These are phyloP conservation scores for Cucurbita moschata DNA, from an alignment of 306 rosid species.

Conservation along the genomic window DNA sequence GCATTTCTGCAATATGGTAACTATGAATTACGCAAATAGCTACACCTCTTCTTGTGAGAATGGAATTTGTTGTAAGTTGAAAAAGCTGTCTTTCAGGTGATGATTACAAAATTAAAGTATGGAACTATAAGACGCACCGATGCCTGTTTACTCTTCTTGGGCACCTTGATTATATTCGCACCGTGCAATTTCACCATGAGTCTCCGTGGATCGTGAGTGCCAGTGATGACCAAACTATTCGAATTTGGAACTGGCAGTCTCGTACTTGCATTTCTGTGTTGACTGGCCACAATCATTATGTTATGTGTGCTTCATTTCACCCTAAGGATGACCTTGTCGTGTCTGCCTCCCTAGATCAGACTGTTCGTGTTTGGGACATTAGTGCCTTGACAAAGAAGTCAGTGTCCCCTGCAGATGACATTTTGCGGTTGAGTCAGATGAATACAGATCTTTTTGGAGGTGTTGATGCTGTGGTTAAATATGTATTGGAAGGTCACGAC, in stretches of 20 bases:
- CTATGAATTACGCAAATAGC: background rate
- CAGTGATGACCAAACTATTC: conserved; percentile 97
- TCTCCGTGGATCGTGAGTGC: conserved; percentile 95
- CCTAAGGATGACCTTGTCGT: conserved; percentile 90
- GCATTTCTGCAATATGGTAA: background rate
- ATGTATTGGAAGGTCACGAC: conserved; percentile 96
- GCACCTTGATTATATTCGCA: conserved; percentile 93
- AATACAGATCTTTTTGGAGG: conserved; percentile 94
- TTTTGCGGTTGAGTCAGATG: conserved; percentile 85
- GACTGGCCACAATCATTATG: conserved; percentile 97
- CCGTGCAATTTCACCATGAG: conserved; percentile 94
- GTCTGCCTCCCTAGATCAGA: conserved; percentile 93
- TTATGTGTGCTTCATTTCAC: conserved; percentile 93
- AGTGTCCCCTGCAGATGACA: conserved; percentile 86
- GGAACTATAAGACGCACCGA: conserved; percentile 96
- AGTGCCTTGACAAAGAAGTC: conserved; percentile 83
- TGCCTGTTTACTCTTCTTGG: conserved; percentile 92
- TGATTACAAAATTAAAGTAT: conserved; percentile 94
- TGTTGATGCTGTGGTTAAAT: conserved; percentile 81
- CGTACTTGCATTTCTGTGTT: conserved; percentile 90
- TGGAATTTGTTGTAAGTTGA: background rate
- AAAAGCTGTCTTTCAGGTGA: conserved; percentile 48
- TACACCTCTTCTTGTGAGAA: background rate
- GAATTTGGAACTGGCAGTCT: conserved; percentile 98
- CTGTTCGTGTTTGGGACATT: conserved; percentile 97